phyloP scores from a whole-genome alignment of 108 stramenopile genomes.

The Parietichytrium sp. region DNA sequence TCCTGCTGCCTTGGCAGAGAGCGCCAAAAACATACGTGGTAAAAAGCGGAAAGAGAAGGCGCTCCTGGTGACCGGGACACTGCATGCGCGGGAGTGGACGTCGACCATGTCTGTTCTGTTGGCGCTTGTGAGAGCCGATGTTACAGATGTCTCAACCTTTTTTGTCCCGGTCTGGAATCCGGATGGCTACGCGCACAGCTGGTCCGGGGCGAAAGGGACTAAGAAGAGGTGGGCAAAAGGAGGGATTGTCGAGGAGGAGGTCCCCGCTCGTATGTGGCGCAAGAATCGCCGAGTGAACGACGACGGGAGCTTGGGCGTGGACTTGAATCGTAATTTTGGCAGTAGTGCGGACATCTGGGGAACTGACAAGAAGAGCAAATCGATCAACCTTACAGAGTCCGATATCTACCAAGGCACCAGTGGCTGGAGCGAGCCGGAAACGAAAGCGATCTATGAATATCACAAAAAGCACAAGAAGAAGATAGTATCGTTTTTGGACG shows the following conservation, averaged over 20 bases:
- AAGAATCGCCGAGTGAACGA: conserved; percentile 20
- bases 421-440: conserved; percentile 10
- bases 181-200: conserved; percentile 22
- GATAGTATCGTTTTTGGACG: conserved; percentile 25
- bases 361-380: conserved; percentile 34
- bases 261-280: conserved; percentile 19
- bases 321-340: conserved; percentile 17
- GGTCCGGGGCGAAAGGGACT: conserved; percentile 31
- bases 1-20: neutral
- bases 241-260: neutral
- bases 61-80: neutral
- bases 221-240: conserved; percentile 35
- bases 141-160: conserved; percentile 14
- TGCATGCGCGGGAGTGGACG: conserved; percentile 25
- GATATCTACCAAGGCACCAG: conserved; percentile 36
- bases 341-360: neutral
- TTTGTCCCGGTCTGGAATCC: conserved; percentile 5
- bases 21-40: neutral
- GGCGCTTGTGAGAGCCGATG: neutral
- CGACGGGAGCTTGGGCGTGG: neutral
- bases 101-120: conserved; percentile 18
- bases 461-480: conserved; percentile 39
- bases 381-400: conserved; percentile 24
- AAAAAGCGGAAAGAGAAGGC: conserved; percentile 22
- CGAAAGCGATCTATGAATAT: neutral